phyloP scores from a whole-genome alignment of 1,284 basidiomycete genomes.

The Ceratobasidium sp. region DNA sequence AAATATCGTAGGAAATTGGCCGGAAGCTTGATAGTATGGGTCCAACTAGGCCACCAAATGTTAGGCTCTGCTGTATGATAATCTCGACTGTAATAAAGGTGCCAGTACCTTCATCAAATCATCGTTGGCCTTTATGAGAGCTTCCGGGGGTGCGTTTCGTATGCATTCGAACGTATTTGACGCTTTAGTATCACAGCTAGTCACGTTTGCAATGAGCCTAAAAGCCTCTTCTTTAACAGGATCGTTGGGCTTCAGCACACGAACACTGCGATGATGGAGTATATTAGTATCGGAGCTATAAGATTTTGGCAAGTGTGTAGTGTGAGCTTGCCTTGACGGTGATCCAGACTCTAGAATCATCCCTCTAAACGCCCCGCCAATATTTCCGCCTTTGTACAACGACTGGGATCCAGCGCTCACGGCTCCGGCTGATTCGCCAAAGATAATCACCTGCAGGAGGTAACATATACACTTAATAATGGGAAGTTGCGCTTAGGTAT shows the following conservation, averaged over 20 bases:
- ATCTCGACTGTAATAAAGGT: no score
- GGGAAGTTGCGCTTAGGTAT: background rate
- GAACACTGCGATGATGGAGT: conserved; percentile 20
- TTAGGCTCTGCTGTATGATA: background rate
- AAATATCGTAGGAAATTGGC: conserved; percentile 25
- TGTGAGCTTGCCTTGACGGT: conserved; percentile 48
- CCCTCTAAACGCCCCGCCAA: conserved; percentile 41
- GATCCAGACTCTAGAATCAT: conserved; percentile 49
- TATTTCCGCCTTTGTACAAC: conserved; percentile 49
- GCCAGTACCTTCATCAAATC: conserved; percentile 21
- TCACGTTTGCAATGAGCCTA: conserved; percentile 34
- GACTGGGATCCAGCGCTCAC: conserved; percentile 50
- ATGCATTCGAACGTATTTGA: conserved; percentile 38
- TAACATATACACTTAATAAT: background rate
- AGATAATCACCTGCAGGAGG: conserved; percentile 45
- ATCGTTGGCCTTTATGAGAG: conserved; percentile 14
- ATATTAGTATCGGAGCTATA: no score
- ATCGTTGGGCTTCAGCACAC: conserved; percentile 5
- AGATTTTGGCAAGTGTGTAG: no score
- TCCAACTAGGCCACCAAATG: conserved; percentile 37
- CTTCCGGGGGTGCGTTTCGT: conserved; percentile 28
- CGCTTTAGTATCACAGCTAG: conserved; percentile 27
- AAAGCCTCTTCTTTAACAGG: conserved; percentile 31
- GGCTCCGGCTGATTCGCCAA: conserved; percentile 55
- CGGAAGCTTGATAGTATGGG: conserved; percentile 17